Conservation (phyloP, 2,329 filamentous ascomycete species). For the Arthroderma sp. region DNA sequence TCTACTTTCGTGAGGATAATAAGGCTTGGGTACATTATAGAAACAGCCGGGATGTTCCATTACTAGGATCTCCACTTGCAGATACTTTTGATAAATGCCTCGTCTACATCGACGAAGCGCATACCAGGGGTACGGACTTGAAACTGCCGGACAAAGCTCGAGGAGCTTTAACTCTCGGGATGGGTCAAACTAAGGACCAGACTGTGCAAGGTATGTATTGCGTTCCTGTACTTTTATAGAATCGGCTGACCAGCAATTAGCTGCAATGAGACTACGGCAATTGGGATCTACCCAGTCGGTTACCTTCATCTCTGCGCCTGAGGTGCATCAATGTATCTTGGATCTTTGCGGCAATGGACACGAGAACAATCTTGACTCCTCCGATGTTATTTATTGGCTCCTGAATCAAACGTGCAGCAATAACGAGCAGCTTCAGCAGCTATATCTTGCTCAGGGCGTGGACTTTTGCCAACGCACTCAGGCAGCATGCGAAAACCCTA, state of each 20-base stretch:
- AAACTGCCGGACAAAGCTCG: slow-evolving; percentile 36
- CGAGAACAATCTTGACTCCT: slow-evolving; percentile 30
- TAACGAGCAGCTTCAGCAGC: slow-evolving; percentile 45
- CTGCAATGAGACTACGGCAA: slow-evolving; percentile 52
- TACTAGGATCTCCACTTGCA: slow-evolving; percentile 43
- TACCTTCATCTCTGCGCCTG: slow-evolving; percentile 41
- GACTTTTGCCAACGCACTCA: slow-evolving; percentile 48
- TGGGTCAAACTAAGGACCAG: slow-evolving; percentile 47
- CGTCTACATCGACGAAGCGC: slow-evolving; percentile 49
- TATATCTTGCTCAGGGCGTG: slow-evolving; percentile 47
- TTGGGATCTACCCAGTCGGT: slow-evolving; percentile 44
- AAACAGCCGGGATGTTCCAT: slow-evolving; percentile 26
- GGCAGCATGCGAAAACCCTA: slow-evolving; percentile 31
- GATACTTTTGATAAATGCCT: slow-evolving; percentile 41
- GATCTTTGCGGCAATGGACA: slow-evolving; percentile 24
- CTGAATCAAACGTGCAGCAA: slow-evolving; percentile 48
- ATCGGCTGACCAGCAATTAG: slow-evolving; percentile 21
- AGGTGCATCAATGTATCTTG: slow-evolving; percentile 49
- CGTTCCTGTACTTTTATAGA: neutral
- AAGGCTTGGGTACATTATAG: slow-evolving; percentile 32
- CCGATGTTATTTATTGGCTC: slow-evolving; percentile 36
- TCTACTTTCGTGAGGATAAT: slow-evolving; percentile 42
- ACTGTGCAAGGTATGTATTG: slow-evolving; percentile 42
- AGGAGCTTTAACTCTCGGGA: slow-evolving; percentile 44
- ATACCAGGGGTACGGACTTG: slow-evolving; percentile 49